Evolutionary conservation across 2,329 filamentous ascomycete species (phyloP), one percentile per base, ranked within the genome.

Genomic region (Sporothrix variecibatus): DNA sequence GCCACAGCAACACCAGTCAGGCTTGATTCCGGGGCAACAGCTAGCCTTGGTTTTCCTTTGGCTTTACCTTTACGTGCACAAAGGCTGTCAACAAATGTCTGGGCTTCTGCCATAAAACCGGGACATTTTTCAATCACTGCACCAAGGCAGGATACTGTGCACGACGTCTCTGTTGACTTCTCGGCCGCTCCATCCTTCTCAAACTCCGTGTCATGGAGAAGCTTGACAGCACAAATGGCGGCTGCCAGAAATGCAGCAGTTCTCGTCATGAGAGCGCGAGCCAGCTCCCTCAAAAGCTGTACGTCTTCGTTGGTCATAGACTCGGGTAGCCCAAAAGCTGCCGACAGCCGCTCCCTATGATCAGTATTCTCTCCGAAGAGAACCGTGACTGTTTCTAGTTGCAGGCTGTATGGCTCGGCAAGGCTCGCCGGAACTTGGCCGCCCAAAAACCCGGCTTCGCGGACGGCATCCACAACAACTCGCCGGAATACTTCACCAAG

Each of bases 401-500:
- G 46, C 38, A 64, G 20, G 60, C 34, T 64, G 20, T 38, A 43
- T n/a, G 60, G 34, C 34, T 64, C 31, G n/a, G 9, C 28, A 2
- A 64, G 28, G 17, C 34, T 7, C 6, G 15, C 40, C 3, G 38
- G 65, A 3, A 64, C 17, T 53, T 70, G 51, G 6, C 64, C 12
- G 65, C 1, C 7, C 34, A 56, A 26, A 40, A 70, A 15, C 2
- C 51, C 64, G 1, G 64, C 26, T 2, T 40, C n/a, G 9, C 38
- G 23, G 17, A 70, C 51, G 6, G 72, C 64, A 53, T 53, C 72
- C 38, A 70, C 67, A 56, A 23, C 34, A 53, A 70, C 49, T 38
- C 72, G 34, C 34, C 67, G 51, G 8, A 56, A 56, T 3, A 56
- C 51, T 11, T 56, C 51, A 2, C 51, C 51, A 2, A 56, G 51